Evolutionary conservation across 805 yeast species (phyloP).

Genomic region (Nakazawaea wyomingensis): DNA sequence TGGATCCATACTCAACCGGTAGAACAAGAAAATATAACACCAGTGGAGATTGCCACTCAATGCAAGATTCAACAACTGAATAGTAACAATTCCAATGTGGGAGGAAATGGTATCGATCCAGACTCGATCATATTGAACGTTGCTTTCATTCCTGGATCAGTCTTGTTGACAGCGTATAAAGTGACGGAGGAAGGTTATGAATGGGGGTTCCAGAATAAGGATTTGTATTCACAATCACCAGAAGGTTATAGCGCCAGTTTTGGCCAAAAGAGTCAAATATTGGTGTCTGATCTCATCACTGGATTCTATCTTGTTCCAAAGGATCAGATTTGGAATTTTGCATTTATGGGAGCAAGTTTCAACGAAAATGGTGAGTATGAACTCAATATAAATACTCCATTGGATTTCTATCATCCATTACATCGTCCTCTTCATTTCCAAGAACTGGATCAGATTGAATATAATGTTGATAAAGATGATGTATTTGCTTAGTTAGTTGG

Average conservation of each 20-base stretch:
- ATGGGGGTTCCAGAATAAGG: constrained; percentile 73
- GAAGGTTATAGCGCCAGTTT: constrained; percentile 61
- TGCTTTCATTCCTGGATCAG: constrained; percentile 77
- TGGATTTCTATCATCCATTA: constrained; percentile 74
- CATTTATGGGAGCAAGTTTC: constrained; percentile 86
- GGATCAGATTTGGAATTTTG: constrained; percentile 82
- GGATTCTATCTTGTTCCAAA: constrained; percentile 88
- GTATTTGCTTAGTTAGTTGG: constrained; percentile 55
- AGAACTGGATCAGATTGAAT: constrained; percentile 64
- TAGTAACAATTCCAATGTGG: constrained; percentile 14
- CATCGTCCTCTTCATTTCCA: constrained; percentile 89
- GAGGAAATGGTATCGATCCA: constrained; percentile 12
- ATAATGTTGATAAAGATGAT: constrained; percentile 59
- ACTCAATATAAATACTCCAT: constrained; percentile 72
- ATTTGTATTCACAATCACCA: constrained; percentile 49
- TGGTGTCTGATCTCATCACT: constrained; percentile 66
- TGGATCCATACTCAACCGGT: constrained; percentile 89
- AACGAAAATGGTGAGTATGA: constrained; percentile 52
- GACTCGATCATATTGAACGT: constrained; percentile 57
- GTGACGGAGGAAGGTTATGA: constrained; percentile 59
- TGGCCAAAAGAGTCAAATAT: constrained; percentile 59
- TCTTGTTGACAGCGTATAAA: constrained; percentile 64
- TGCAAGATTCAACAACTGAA: constrained; percentile 30
- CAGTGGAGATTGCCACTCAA: constrained; percentile 66
- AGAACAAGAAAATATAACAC: constrained; percentile 57